Conservation (phyloP, 768 basidiomycete genomes). For the Pilatotrama ljubarskyi region DNA sequence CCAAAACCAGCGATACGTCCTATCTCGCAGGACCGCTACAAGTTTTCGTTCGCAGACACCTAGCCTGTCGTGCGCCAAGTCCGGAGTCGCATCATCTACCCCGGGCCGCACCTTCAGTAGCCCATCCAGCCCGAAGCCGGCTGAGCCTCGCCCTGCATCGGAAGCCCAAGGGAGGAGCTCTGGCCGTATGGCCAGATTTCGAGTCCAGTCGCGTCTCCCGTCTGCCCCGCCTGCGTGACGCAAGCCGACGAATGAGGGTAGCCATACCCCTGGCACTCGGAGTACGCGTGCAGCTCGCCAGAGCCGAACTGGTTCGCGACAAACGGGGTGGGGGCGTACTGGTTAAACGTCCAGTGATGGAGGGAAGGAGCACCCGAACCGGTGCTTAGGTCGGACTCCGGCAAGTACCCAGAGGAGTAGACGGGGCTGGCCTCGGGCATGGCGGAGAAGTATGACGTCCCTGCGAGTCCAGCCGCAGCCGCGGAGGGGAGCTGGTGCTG, state of each 20-base stretch:
- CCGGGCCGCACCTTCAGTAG: neutral
- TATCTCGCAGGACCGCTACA: neutral
- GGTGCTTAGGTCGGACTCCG: too few species aligned
- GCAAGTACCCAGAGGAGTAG: neutral
- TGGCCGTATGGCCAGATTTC: constrained; percentile 1
- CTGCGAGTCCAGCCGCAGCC: neutral
- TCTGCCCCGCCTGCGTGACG: neutral
- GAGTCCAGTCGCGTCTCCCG: neutral
- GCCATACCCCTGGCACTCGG: neutral
- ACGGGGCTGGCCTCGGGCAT: neutral
- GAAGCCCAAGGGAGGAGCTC: neutral
- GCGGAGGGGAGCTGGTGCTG: neutral
- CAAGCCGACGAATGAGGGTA: neutral
- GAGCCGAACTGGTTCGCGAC: neutral
- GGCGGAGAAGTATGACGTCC: neutral
- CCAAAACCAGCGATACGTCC: constrained; percentile 2
- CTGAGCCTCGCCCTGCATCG: constrained; percentile 4
- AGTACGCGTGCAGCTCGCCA: neutral
- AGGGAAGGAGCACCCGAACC: neutral
- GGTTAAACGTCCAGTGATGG: neutral
- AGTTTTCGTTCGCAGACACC: neutral
- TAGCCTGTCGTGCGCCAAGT: neutral
- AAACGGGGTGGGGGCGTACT: neutral
- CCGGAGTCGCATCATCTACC: neutral
- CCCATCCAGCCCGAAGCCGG: neutral